Base-by-base conservation (phyloP, 1,139 yeast species). In the Candida sanyaensis region DNA sequence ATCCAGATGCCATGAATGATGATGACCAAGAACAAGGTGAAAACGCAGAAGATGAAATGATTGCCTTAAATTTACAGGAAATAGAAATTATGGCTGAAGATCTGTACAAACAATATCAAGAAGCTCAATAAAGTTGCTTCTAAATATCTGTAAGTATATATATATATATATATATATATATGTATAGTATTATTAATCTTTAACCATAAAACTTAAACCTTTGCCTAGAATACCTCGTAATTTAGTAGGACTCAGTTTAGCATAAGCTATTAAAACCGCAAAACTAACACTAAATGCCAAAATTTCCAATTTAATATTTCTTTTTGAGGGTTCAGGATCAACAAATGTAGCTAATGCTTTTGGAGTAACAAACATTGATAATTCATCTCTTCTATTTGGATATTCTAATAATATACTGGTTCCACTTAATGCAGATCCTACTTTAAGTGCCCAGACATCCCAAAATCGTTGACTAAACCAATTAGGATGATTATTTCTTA, bases 1-100 rank as follows among this genome's bases (percentile, higher is more conserved):
- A 61, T 34, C 56, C 53, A 28, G 57, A 58, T 7, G 57, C 57
- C 7, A 60, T 49, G 7, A 61, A 51, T 5, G 56, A 54, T 9
- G 60, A 53, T 4, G 59, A 55, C 0, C 53, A 41, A 5, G 60
- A 57, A n/a, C 55, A 51, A 10, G 51, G 49, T 24, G 61, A 52
- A 8, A 57, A 49, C 7, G 63, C 51, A 9, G 65, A 59, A 4
- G 77, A 71, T 40, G 77, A 73, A n/a, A 65, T 80, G 58, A 64
- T 75, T 49, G 71, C 69, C 30, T 57, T 80, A 42, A 68, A 70
- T 53, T 51, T 80, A 37, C 63, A 56, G 7, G 87, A 83, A 50
- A 71, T 83, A 32, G 87, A 83, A 56, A 61, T 62, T n/a, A 69
- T 81, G 69, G 84, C 86, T 0, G 81, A 79, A 52, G 73, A 73